A percentile compares a stretch with the other conserved stretches of the same genome.
phyloP scores from a whole-genome alignment of 805 yeast species.

The Hanseniaspora hatyaiensis region DNA sequence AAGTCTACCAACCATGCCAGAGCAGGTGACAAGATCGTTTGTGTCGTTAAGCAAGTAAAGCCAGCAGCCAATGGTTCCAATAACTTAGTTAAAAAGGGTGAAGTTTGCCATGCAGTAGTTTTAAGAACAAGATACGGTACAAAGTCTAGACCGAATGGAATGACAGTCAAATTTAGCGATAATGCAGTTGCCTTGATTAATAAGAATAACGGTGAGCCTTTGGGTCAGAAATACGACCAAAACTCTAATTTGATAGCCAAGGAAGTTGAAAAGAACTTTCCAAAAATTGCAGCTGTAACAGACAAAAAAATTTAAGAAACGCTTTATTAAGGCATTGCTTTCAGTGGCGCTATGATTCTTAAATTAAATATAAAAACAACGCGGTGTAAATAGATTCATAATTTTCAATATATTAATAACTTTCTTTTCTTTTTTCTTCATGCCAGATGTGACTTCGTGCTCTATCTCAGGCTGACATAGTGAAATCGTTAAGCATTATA shows the following conservation, averaged over 20 bases:
- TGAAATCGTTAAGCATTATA: too few relatives aligned
- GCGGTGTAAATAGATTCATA: not conserved
- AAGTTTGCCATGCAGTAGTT: constrained; percentile 87
- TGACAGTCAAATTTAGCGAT: constrained; percentile 79
- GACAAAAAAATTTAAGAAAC: constrained; percentile 5
- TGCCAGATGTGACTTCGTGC: too few relatives aligned
- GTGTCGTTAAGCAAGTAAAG: constrained; percentile 83
- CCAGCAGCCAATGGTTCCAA: constrained; percentile 58
- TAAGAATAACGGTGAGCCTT: constrained; percentile 77
- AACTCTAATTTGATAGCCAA: constrained; percentile 19
- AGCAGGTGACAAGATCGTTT: constrained; percentile 86
- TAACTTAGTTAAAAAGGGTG: constrained; percentile 85
- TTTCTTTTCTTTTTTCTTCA: too few relatives aligned
- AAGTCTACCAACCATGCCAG: constrained; percentile 71
- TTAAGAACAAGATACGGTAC: constrained; percentile 77
- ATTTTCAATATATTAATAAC: not conserved
- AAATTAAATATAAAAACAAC: not conserved
- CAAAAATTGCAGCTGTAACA: constrained; percentile 14
- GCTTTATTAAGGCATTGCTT: not conserved
- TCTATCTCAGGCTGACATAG: too few relatives aligned
- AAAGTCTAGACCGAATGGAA: constrained; percentile 72
- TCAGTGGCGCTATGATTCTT: not conserved
- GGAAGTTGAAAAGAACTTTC: constrained; percentile 12
- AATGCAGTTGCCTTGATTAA: constrained; percentile 93
- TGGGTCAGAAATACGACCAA: constrained; percentile 71